Conservation (phyloP, 352 stramenopile species). For the Phytophthora meadii region DNA sequence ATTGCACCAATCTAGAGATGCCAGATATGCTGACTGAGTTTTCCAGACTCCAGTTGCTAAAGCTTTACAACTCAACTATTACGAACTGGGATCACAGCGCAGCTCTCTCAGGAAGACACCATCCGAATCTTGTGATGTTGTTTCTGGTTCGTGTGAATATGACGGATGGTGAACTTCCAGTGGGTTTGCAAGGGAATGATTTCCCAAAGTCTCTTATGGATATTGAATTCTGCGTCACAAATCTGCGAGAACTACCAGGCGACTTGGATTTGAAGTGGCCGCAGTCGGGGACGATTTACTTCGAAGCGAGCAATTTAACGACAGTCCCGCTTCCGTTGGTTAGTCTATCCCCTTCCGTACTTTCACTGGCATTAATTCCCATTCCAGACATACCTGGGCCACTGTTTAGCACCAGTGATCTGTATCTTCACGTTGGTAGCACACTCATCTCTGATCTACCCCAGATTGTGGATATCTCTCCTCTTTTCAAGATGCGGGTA, state of each 20-base stretch:
- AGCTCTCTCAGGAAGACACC: constrained; percentile 25
- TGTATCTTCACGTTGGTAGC: constrained; percentile 15
- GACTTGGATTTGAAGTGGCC: constrained; percentile 47
- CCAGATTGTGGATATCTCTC: constrained; percentile 8
- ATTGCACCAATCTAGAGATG: constrained; percentile 43
- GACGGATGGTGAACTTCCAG: constrained; percentile 10
- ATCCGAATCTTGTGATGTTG: constrained; percentile 45
- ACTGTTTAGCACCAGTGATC: no score
- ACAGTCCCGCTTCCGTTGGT: neutral
- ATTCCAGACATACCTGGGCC: no score
- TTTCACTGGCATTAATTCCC: no score
- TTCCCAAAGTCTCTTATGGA: constrained; percentile 16
- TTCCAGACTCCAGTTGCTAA: constrained; percentile 33
- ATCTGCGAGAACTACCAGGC: constrained; percentile 18
- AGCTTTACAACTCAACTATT: constrained; percentile 52
- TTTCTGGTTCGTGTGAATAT: constrained; percentile 37
- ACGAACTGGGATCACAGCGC: constrained; percentile 32
- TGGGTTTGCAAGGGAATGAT: constrained; percentile 9
- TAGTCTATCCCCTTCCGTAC: no score
- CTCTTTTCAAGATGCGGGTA: constrained; percentile 11
- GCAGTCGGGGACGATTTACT: constrained; percentile 13
- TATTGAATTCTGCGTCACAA: constrained; percentile 41
- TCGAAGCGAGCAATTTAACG: constrained; percentile 20
- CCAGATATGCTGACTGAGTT: constrained; percentile 36
- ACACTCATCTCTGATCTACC: constrained; percentile 20